Conservation (phyloP, 805 yeast species). For the Candida coleopterorum region DNA sequence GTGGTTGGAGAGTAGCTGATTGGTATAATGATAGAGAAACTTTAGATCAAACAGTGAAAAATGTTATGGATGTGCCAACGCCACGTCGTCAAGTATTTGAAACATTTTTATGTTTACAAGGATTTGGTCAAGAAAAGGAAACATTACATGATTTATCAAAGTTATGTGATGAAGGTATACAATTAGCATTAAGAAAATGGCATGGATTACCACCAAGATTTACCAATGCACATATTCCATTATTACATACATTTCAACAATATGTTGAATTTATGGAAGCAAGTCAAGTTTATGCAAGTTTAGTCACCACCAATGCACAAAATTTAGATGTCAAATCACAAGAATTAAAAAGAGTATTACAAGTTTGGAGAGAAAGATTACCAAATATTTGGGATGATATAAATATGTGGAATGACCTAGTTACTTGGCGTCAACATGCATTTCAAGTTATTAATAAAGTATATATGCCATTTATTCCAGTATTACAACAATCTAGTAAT, state of each 20-base stretch:
- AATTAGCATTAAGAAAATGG: slow-evolving; percentile 89
- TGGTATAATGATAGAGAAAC: slow-evolving; percentile 97
- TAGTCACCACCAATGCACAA: slow-evolving; percentile 85
- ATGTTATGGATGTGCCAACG: slow-evolving; percentile 98
- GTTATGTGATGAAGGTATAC: slow-evolving; percentile 94
- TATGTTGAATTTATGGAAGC: slow-evolving; percentile 98
- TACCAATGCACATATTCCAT: slow-evolving; percentile 80
- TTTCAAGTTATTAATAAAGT: slow-evolving; percentile 93
- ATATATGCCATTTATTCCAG: slow-evolving; percentile 87
- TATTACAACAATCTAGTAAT: slow-evolving; percentile 62
- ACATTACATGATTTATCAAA: slow-evolving; percentile 79
- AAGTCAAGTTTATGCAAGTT: slow-evolving; percentile 82
- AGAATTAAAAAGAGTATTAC: slow-evolving; percentile 88
- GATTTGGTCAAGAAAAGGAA: slow-evolving; percentile 86
- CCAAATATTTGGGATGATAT: slow-evolving; percentile 98
- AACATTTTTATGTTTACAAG: slow-evolving; percentile 88
- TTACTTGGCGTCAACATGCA: slow-evolving; percentile 98
- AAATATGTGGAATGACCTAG: slow-evolving; percentile 94
- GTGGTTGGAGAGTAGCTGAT: slow-evolving; percentile 99
- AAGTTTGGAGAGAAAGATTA: slow-evolving; percentile 96
- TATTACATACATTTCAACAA: slow-evolving; percentile 93
- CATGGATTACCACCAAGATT: slow-evolving; percentile 75
- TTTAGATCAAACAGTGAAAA: slow-evolving; percentile 86
- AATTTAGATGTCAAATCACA: slow-evolving; percentile 90
- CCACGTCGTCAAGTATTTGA: slow-evolving; percentile 95